phyloP scores from a whole-genome alignment of 768 basidiomycete genomes.

The Suillus occidentalis region DNA sequence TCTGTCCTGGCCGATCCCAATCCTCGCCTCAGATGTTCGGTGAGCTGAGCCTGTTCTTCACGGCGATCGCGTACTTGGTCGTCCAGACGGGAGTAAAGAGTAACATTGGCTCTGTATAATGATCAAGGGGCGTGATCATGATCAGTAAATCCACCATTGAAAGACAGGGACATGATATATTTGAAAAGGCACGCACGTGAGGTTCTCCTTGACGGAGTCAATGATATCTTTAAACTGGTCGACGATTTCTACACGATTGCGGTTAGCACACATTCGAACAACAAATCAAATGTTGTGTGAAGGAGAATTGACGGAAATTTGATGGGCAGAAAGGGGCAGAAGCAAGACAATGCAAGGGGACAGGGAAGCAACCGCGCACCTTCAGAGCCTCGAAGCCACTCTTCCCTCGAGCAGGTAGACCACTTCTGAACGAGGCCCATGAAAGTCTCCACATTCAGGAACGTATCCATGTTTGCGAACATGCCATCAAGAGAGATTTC shows the following conservation, averaged over 20 bases:
- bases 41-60: slow-evolving; percentile 19
- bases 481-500: slow-evolving; percentile 16
- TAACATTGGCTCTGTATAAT: slow-evolving; percentile 21
- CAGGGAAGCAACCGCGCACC: slow-evolving; percentile 16
- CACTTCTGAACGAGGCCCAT: slow-evolving; percentile 26
- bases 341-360: neutral
- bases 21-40: slow-evolving; percentile 16
- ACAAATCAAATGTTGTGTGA: slow-evolving; percentile 19
- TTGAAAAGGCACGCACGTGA: slow-evolving; percentile 22
- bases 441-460: slow-evolving; percentile 23
- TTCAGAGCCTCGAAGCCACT: slow-evolving; percentile 32
- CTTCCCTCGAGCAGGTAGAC: slow-evolving; percentile 29
- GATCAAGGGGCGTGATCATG: slow-evolving; percentile 5
- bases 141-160: slow-evolving; percentile 8
- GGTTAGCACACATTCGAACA: neutral
- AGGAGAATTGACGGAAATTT: slow-evolving; percentile 17
- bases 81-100: slow-evolving; percentile 20
- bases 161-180: neutral
- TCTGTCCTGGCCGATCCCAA: slow-evolving; percentile 18
- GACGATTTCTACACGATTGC: slow-evolving; percentile 2
- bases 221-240: slow-evolving; percentile 8
- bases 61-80: slow-evolving; percentile 23
- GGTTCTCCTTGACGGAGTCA: slow-evolving; percentile 26
- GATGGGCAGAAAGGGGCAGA: slow-evolving; percentile 19
- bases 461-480: slow-evolving; percentile 20